These are phyloP conservation scores for Wickerhamiella azyma DNA, from an alignment of 805 yeast species.

Conservation along the genomic window DNA sequence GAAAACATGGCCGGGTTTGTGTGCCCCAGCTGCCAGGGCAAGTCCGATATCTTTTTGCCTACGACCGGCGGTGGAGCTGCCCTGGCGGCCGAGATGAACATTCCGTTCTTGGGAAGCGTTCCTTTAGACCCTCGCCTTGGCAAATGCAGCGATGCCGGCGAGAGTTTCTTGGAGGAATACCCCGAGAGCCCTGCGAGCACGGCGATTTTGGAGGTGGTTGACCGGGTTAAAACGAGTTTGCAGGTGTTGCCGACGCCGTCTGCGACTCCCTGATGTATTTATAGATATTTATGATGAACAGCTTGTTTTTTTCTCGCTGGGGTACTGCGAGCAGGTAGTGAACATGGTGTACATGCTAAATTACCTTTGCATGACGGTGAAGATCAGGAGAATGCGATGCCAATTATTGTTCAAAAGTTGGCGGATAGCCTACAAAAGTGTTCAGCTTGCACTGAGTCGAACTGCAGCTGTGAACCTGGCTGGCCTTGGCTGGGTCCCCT, in stretches of 20 bases:
- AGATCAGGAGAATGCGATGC: no score
- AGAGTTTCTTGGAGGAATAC: constrained; percentile 57
- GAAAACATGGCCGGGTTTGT: constrained; percentile 99
- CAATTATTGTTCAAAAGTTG: no score
- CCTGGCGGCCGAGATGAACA: constrained; percentile 61
- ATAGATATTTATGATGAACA: not conserved
- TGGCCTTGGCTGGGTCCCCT: no score
- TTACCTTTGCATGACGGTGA: no score
- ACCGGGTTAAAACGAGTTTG: not conserved
- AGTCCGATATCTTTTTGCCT: constrained; percentile 79
- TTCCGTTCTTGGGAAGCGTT: constrained; percentile 78
- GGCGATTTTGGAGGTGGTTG: constrained; percentile 72
- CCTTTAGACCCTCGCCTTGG: constrained; percentile 96
- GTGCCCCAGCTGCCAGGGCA: constrained; percentile 86
- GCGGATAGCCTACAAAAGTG: no score
- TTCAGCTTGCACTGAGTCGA: no score
- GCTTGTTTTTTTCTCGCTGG: no score
- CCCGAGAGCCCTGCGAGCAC: constrained; percentile 89
- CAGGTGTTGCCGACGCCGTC: constrained; percentile 4
- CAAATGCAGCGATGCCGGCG: constrained; percentile 73
- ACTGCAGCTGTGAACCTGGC: no score
- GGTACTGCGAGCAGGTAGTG: no score
- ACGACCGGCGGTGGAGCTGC: constrained; percentile 95
- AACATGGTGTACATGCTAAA: no score
- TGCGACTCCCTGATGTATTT: constrained; percentile 2